Percentiles rank a stretch among this genome's conserved stretches.
Evolutionary conservation across 2,329 filamentous ascomycete species (phyloP).

Genomic region (Calonectria hongkongensis): DNA sequence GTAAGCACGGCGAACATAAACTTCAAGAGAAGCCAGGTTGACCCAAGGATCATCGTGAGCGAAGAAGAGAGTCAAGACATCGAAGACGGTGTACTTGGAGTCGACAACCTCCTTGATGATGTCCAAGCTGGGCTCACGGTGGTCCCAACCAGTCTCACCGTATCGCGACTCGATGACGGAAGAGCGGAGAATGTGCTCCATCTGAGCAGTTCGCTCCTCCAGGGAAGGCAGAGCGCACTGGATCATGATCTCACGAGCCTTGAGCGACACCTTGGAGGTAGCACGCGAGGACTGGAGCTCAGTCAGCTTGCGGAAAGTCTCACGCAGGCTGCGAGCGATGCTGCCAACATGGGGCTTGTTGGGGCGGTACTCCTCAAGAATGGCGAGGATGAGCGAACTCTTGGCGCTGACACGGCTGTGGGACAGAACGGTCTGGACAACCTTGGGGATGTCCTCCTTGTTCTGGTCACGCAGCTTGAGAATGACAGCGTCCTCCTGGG

Average conservation of each 20-base stretch:
- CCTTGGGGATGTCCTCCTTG: slow-evolving; percentile 90
- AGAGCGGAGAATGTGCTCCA: slow-evolving; percentile 98
- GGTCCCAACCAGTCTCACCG: slow-evolving; percentile 97
- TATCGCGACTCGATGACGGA: slow-evolving; percentile 98
- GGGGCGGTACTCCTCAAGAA: slow-evolving; percentile 94
- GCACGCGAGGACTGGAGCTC: slow-evolving; percentile 84
- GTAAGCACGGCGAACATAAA: slow-evolving; percentile 97
- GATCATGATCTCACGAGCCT: slow-evolving; percentile 97
- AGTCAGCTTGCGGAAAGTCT: slow-evolving; percentile 87
- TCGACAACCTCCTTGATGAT: slow-evolving; percentile 98
- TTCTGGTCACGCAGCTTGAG: slow-evolving; percentile 96
- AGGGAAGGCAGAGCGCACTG: slow-evolving; percentile 97
- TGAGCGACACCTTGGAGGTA: slow-evolving; percentile 96
- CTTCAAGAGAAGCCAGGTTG: slow-evolving; percentile 92
- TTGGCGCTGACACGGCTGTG: slow-evolving; percentile 95
- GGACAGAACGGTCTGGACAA: slow-evolving; percentile 92
- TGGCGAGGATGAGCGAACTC: slow-evolving; percentile 93
- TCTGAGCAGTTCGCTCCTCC: slow-evolving; percentile 94
- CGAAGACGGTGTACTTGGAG: slow-evolving; percentile 98
- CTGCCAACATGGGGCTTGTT: slow-evolving; percentile 95
- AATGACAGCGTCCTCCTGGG: slow-evolving; percentile 95
- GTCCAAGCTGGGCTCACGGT: slow-evolving; percentile 92
- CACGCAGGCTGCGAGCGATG: slow-evolving; percentile 90
- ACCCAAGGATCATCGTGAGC: slow-evolving; percentile 96
- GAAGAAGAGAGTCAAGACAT: slow-evolving; percentile 96